Evolutionary conservation across 345 rosid species (phyloP), one percentile per base, ranked within the genome.

Genomic region (Gynandropsis gynandra): DNA sequence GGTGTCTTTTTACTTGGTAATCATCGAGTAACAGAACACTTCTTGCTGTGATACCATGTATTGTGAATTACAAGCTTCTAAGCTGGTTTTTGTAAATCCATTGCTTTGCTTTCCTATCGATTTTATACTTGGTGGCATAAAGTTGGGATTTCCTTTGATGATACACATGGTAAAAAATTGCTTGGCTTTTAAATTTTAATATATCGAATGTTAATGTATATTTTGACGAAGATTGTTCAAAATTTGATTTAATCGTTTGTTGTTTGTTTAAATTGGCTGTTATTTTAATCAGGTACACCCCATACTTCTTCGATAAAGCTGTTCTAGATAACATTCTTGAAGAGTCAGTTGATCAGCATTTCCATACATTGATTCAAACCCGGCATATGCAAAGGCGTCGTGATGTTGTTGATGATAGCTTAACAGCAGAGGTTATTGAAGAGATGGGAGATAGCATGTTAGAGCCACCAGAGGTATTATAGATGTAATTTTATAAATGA

Each of bases 331-430:
- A 76, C 78, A 85, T 92, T 72, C 95, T 87, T 42, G 97, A 92
- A 65, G 95, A 92, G 70, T 87, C 93, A 36, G 90, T 85, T 31
- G 96, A 87, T 65, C 94, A 92, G 68, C 96, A 87, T 74, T 92
- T 87, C 57, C 80, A 81, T 67, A 52, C 74, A 59, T 69, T 92
- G 70, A 82, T 92, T 56, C 90, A 87, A 85, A 85, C 76, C 20
- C 83, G 96, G 62, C 97, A 87, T 59, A 74, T 75, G 68, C 86
- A 85, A 59, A 85, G 97, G 54, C 81, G 82, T 47, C 76, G 74
- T 9, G 94, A 85, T 75, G 90, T 82, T 35, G 62, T 75, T 58
- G 97, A 92, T 61, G 96, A 87, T 54, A 85, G 70, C 74, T 62
- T 85, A 60, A 49, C 83, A 1, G 73, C 93, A 13, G 97, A 83